Percentiles rank a stretch among this genome's conserved stretches.
These are phyloP conservation scores for Striga hermonthica DNA, from an alignment of 305 asterid species.

Conservation along the genomic window DNA sequence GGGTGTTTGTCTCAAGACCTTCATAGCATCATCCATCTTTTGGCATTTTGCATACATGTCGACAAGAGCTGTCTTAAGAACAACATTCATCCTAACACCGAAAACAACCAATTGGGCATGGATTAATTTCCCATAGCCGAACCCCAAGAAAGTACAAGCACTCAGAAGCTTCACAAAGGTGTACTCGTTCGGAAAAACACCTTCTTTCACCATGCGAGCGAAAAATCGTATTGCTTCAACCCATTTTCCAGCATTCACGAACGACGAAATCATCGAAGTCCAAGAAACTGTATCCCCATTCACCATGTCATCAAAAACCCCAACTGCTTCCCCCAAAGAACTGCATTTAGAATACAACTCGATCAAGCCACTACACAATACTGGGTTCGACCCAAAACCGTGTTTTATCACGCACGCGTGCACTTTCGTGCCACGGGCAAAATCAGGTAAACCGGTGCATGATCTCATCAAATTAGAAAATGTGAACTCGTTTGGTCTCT, in stretches of 20 bases:
- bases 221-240: constrained; percentile 28
- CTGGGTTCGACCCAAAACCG: constrained; percentile 32
- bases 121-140: constrained; percentile 24
- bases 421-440: constrained; percentile 19
- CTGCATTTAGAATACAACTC: constrained; percentile 35
- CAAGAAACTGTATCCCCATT: constrained; percentile 36
- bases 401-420: constrained; percentile 35
- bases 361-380: constrained; percentile 35
- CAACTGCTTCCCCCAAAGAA: constrained; percentile 26
- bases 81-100: constrained; percentile 36
- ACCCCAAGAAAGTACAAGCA: constrained; percentile 35
- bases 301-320: constrained; percentile 29
- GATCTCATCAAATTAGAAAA: constrained; percentile 35
- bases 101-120: constrained; percentile 30
- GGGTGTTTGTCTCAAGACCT: constrained; percentile 30
- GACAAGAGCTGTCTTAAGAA: constrained; percentile 37
- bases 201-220: constrained; percentile 32
- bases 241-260: constrained; percentile 29
- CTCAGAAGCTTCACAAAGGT: constrained; percentile 33
- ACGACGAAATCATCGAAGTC: constrained; percentile 41
- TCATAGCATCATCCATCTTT: constrained; percentile 34
- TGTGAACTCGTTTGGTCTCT: constrained; percentile 36
- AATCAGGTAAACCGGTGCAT: constrained; percentile 29
- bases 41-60: constrained; percentile 34
- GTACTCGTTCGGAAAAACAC: constrained; percentile 34